phyloP scores from a whole-genome alignment of 2,329 filamentous ascomycete species.

The Hymenoscyphus linearis region DNA sequence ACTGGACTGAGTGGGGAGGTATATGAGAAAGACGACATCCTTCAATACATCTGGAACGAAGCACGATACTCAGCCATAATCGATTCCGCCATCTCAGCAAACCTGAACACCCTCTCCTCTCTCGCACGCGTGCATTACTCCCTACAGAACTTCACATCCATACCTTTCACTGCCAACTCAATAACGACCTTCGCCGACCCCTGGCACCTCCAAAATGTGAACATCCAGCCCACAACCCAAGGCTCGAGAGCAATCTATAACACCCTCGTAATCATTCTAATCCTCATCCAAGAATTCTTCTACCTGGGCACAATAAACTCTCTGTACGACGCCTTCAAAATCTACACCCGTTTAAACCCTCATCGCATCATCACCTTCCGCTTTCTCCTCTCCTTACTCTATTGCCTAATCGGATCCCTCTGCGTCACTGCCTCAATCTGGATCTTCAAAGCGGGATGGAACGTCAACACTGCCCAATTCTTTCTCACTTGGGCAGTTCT shows the following conservation, averaged over 20 bases:
- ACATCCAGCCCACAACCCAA: conserved; percentile 34
- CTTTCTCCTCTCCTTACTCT: conserved; percentile 29
- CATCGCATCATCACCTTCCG: conserved; percentile 27
- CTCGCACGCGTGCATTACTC: conserved; percentile 27
- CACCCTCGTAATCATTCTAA: conserved; percentile 36
- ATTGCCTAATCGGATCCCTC: conserved; percentile 35
- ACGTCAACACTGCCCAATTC: conserved; percentile 46
- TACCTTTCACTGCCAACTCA: conserved; percentile 20
- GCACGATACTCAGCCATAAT: conserved; percentile 33
- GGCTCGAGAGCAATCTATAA: conserved; percentile 35
- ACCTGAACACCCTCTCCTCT: conserved; percentile 27
- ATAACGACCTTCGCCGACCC: conserved; percentile 34
- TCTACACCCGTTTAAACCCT: conserved; percentile 20
- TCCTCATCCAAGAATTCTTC: conserved; percentile 33
- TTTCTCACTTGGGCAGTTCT: conserved; percentile 54
- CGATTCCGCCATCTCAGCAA: conserved; percentile 29
- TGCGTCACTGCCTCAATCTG: conserved; percentile 39
- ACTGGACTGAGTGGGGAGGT: conserved; percentile 27
- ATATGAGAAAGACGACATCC: conserved; percentile 32
- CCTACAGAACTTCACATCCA: conserved; percentile 17
- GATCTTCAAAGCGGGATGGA: conserved; percentile 41
- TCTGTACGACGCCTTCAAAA: conserved; percentile 26
- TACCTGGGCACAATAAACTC: conserved; percentile 29
- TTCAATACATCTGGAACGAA: conserved; percentile 36
- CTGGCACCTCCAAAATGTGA: conserved; percentile 26